A percentile compares a stretch with the other conserved stretches of the same genome.
Evolutionary conservation across 2,329 filamentous ascomycete species (phyloP).

Genomic region (Alternaria ventricosa): DNA sequence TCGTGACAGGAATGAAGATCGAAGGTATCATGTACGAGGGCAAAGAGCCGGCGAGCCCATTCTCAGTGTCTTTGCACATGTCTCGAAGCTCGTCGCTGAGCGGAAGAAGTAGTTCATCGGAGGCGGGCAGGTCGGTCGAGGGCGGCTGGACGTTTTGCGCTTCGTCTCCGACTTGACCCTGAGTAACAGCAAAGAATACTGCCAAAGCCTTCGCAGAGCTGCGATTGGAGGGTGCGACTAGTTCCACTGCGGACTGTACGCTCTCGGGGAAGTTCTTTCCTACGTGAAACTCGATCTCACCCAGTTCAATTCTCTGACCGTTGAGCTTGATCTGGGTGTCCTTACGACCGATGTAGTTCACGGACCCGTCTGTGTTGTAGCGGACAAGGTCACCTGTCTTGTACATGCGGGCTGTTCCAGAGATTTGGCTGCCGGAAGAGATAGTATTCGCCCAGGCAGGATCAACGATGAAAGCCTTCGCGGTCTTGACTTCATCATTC

Average conservation of each 20-base stretch:
- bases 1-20: constrained; percentile 40
- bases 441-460: constrained; percentile 28
- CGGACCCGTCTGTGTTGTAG: constrained; percentile 34
- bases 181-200: constrained; percentile 37
- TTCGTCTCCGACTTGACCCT: constrained; percentile 10
- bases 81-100: constrained; percentile 33
- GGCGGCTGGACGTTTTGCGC: constrained; percentile 20
- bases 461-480: constrained; percentile 39
- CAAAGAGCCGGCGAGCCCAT: constrained; percentile 35
- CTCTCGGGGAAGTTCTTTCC: constrained; percentile 41
- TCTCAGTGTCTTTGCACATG: constrained; percentile 41
- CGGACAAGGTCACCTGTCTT: constrained; percentile 29
- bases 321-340: constrained; percentile 42
- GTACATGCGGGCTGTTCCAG: constrained; percentile 23
- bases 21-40: constrained; percentile 46
- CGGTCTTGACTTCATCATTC: constrained; percentile 31
- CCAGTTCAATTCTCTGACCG: constrained; percentile 40
- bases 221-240: constrained; percentile 40
- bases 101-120: constrained; percentile 38
- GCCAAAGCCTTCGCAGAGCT: constrained; percentile 39
- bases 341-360: constrained; percentile 36
- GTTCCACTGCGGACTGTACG: constrained; percentile 42
- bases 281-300: constrained; percentile 41
- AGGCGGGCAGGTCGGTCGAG: constrained; percentile 25
- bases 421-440: constrained; percentile 18